Evolutionary conservation across 169 alveolate species (phyloP), one percentile per base, ranked within the genome.

Genomic region (Plasmodium relictum): DNA sequence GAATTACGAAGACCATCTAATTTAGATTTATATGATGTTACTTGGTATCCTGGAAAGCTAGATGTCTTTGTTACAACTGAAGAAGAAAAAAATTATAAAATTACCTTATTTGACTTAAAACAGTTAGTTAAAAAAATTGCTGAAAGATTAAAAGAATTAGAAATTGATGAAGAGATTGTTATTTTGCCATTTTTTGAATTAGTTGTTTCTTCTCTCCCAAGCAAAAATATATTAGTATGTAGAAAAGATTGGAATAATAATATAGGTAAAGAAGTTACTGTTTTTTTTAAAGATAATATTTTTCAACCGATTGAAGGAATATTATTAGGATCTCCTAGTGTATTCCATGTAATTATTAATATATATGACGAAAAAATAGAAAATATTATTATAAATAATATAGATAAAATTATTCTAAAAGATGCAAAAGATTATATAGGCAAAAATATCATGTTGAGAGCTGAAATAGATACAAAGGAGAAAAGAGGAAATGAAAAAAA

Each of bases 41-140:
- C 96, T 41, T 94, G 96, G 96, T 73, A 89, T 69, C 89, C 96
- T 9, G 96, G 95, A 3, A 93, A 80, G 41, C 73, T 94, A 2
- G 93, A 94, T 65, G 71, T 94, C 22, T 83, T 92, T 50, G 88
- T 94, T 31, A 93, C 78, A 61, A 50, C 74, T n/a, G 92, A 78
- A 41, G 78, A 78, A 31, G 86, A 76, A 54, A 85, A 68, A 72
- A 73, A 72, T 61, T 85, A 71, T 42, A 85, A 85, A 69, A 85
- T 73, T 16, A 48, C 73, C 9, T 56, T 73, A 68, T 71, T 72
- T 14, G 92, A 73, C 22, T 54, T 71, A 54, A 71, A 85, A 20
- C 88, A 85, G 14, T 12, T 85, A 45, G 74, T 71, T 1, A 71
- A 73, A 62, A 72, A 85, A 85, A 85, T 71, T 20, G 92, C 92